Base-by-base conservation (phyloP, 352 stramenopile species). In the Phytopythium delawarense region DNA sequence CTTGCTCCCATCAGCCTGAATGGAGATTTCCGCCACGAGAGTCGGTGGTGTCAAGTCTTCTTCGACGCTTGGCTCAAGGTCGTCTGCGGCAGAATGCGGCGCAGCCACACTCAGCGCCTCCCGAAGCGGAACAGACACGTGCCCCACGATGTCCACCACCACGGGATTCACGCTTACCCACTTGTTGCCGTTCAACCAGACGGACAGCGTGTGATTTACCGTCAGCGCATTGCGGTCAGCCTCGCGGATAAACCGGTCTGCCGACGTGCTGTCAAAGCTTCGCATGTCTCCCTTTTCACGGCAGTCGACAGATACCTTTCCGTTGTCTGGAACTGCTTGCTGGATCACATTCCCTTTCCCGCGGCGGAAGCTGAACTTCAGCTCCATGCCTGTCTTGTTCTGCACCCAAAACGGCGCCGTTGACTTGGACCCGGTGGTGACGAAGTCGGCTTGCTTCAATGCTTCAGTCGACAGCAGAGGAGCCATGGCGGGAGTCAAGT, bases 321-420 rank as follows among this genome's bases (percentile, higher is more conserved):
- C 70, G 44, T 92, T 79, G 37, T 87, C 72, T 4, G 71, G 60
- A 0, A 94, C 83, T 48, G 77, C 57, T 66, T 93, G 84, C 63
- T 94, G 84, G 57, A 94, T 94, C 6, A 92, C 72, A 57, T 73
- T 91, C 7, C 86, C 83, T 20, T 81, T 81, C 7, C 87, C 87
- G 13, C 87, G 85, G 8, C 85, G 84, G 67, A 96, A 96, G 59
- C 85, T 94, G 62, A 94, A 96, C 55, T 94, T 92, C 13, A 96
- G 63, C 18, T 87, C 77, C 40, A 85, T 77, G 4, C 87, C 87
- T 25, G 87, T 93, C 32, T 87, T 91, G 70, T 96, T 96, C 57
- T 94, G 79, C 60, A 96, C 81, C 87, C 87, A 96, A 54, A 96
- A 96, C n/a, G 87, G 87, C 21, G 87, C 77, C 6, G 84, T 94